Base-by-base conservation (phyloP, 768 basidiomycete genomes). In the Rhizopogon salebrosus region DNA sequence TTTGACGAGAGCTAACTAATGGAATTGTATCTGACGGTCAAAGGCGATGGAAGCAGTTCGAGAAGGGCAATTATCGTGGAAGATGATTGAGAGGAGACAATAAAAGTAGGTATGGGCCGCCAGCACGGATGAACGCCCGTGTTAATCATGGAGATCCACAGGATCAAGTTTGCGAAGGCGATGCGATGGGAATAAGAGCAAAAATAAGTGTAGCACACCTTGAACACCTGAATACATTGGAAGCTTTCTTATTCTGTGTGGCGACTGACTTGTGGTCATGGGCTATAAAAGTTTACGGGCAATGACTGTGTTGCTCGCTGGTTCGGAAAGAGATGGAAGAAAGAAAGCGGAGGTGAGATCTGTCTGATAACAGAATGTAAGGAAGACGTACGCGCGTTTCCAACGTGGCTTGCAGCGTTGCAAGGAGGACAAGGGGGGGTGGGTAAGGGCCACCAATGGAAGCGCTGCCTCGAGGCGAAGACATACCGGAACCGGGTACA, bases 201-300 rank as follows among this genome's bases (percentile, higher is more conserved):
- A 55, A 57, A 59, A 55, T 60, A 62, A 54, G 51, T 41, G 41
- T 39, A 56, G 71, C 75, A 62, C 58, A 82, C 82, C 76, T 71
- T 77, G 79, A 48, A 72, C 73, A 36, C 65, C 48, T 53, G 75
- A 70, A 60, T 77, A 78, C 50, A 75, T 68, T 61, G 75, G 79
- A 9, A 75, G 58, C 64, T 79, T 82, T 61, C 82, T 76, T 58
- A 72, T 68, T 65, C 82, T 80, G 63, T 83, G 79, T 14, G 80
- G 79, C 24, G 81, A 81, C 60, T 79, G 77, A 61, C 72, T 79
- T 31, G 31, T 34, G 9, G 83, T 75, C 84, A 86, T 85, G 64
- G 60, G 51, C 42, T 58, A 64, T 62, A 63, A 62, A 61, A 61
- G 60, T 55, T 51, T 53, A 56, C 54, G 51, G 46, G 49, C 49